phyloP scores from a whole-genome alignment of 305 asterid genomes.

The Ajuga reptans region DNA sequence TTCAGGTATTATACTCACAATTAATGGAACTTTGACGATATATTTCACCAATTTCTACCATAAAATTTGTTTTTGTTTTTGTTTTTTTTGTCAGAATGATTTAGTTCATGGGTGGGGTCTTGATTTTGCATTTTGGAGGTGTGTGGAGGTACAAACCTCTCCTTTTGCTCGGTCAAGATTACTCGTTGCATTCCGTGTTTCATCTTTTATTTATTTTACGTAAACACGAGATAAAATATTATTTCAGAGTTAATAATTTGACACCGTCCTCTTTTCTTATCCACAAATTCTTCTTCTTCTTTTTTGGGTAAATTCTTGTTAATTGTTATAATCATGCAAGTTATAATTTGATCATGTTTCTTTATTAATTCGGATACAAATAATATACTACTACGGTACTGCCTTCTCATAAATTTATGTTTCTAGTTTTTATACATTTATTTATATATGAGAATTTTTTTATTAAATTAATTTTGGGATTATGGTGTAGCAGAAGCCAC shows the following conservation, averaged over 20 bases:
- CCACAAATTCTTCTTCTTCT: too few relatives aligned
- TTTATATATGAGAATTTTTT: background rate
- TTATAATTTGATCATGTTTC: too few relatives aligned
- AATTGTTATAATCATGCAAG: background rate
- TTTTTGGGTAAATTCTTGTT: too few relatives aligned
- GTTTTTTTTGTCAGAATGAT: conserved; percentile 31
- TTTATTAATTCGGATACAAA: too few relatives aligned
- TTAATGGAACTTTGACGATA: background rate
- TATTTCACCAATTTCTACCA: background rate
- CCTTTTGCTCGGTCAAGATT: too few relatives aligned
- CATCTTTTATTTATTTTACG: background rate
- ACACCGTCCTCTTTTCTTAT: too few relatives aligned
- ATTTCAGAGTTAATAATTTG: too few relatives aligned
- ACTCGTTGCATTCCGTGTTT: background rate
- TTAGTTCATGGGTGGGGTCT: conserved; percentile 54
- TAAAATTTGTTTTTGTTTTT: background rate
- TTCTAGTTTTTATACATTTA: too few relatives aligned
- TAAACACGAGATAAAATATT: too few relatives aligned
- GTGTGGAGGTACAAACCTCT: conserved; percentile 34
- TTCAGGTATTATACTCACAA: conserved; percentile 27
- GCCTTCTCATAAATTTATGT: too few relatives aligned
- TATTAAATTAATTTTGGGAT: background rate
- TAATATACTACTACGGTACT: too few relatives aligned
- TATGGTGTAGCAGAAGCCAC: conserved; percentile 29
- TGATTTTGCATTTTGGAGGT: conserved; percentile 44